Evolutionary conservation across 116 monocot species (phyloP).

Genomic region (Dioscorea cayenensis): DNA sequence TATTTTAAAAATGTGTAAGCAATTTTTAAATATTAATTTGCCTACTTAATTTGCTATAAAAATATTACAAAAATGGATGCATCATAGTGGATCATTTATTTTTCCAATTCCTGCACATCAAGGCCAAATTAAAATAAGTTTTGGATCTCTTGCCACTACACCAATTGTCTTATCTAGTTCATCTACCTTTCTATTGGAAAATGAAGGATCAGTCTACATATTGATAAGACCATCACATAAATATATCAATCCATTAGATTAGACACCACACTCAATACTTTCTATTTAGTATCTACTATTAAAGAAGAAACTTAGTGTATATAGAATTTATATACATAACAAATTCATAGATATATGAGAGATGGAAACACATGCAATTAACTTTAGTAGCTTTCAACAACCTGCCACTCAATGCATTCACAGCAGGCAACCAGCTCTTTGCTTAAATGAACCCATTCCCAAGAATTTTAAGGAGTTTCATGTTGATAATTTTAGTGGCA

Average conservation of each 20-base stretch:
- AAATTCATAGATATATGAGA: background rate
- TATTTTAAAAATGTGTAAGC: too few species aligned
- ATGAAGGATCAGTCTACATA: background rate
- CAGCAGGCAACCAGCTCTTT: slow-evolving; percentile 75
- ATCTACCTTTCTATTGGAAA: slow-evolving; percentile 68
- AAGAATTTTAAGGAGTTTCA: slow-evolving; percentile 29
- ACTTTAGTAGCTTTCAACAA: slow-evolving; percentile 4
- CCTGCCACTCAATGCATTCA: slow-evolving; percentile 97
- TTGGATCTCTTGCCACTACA: slow-evolving; percentile 45
- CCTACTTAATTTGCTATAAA: too few species aligned
- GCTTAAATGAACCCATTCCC: slow-evolving; percentile 66
- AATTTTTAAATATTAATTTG: too few species aligned
- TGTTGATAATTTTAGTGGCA: too few species aligned
- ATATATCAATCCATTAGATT: background rate
- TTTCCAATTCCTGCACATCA: slow-evolving; percentile 65
- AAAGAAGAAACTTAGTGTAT: background rate
- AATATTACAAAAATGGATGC: too few species aligned
- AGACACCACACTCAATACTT: background rate
- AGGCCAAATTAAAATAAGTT: slow-evolving; percentile 67
- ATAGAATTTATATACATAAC: background rate
- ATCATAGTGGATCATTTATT: too few species aligned
- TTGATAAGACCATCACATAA: background rate
- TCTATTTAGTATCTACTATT: too few species aligned
- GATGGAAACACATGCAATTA: background rate
- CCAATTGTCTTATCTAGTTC: slow-evolving; percentile 35